Evolutionary conservation across 495 filamentous ascomycete genomes (phyloP).

Genomic region (Hypoxylon perforatum): DNA sequence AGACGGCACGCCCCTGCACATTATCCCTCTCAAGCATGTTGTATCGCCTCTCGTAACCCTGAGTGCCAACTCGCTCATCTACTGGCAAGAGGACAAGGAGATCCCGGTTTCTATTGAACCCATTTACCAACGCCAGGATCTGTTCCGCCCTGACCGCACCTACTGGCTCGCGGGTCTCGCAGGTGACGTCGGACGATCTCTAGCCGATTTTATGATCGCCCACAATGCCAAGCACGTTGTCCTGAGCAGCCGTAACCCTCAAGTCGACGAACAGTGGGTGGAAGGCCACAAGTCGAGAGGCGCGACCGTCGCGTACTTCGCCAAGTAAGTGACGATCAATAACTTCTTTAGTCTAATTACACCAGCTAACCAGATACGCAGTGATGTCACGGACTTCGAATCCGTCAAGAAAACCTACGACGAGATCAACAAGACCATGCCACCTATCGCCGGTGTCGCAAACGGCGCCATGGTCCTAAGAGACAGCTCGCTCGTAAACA

Average conservation of each 20-base stretch:
- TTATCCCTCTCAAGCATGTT: not conserved
- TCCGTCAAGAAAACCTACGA: conserved; percentile 12
- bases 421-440: conserved; percentile 35
- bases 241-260: conserved; percentile 55
- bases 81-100: conserved; percentile 1
- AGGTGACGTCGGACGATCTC: conserved; percentile 56
- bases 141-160: conserved; percentile 50
- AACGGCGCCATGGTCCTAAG: conserved; percentile 56
- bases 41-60: not conserved
- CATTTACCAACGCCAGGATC: not conserved
- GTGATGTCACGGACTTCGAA: conserved; percentile 22
- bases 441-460: conserved; percentile 52
- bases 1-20: not conserved
- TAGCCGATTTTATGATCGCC: conserved; percentile 61
- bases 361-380: not conserved
- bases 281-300: not conserved
- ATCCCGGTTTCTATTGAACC: conserved; percentile 1
- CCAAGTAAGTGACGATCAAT: not conserved
- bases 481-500: conserved; percentile 45
- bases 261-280: conserved; percentile 18
- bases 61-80: not conserved
- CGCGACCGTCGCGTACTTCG: conserved; percentile 9
- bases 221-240: conserved; percentile 59
- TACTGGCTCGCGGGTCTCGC: conserved; percentile 62
- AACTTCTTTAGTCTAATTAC: not conserved